phyloP scores from a whole-genome alignment of 108 stramenopile species.

The Nitzschia inconspicua region DNA sequence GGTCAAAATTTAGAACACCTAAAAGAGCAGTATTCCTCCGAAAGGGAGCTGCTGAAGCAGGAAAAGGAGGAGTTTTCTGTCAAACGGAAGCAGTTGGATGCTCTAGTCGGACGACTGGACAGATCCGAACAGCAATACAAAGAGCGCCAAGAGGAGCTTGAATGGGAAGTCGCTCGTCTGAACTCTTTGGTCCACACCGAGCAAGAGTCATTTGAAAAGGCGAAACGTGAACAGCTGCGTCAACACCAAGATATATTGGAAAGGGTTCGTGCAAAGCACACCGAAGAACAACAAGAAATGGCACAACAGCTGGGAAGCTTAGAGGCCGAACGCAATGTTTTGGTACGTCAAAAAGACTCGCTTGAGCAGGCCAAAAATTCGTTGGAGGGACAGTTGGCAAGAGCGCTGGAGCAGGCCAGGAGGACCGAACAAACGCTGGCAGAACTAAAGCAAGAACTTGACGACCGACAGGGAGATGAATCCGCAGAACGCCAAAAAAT shows the following conservation, averaged over 20 bases:
- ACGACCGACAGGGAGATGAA: slow-evolving; percentile 6
- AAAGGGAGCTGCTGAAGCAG: slow-evolving; percentile 18
- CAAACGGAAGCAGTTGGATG: slow-evolving; percentile 22
- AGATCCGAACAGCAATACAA: slow-evolving; percentile 26
- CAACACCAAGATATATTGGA: background rate
- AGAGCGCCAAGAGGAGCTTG: slow-evolving; percentile 18
- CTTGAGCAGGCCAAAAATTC: slow-evolving; percentile 12
- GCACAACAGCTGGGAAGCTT: background rate
- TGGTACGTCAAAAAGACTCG: slow-evolving; percentile 3
- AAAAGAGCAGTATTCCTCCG: slow-evolving; percentile 10
- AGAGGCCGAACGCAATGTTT: slow-evolving; percentile 7
- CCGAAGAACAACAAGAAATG: slow-evolving; percentile 5
- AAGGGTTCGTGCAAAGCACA: background rate
- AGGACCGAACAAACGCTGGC: background rate
- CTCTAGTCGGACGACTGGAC: slow-evolving; percentile 22
- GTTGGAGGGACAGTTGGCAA: slow-evolving; percentile 14
- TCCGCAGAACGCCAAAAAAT: slow-evolving; percentile 25
- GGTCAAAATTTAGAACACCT: slow-evolving; percentile 2
- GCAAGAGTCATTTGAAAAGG: background rate
- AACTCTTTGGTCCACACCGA: slow-evolving; percentile 5
- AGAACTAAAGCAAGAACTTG: slow-evolving; percentile 3
- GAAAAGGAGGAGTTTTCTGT: slow-evolving; percentile 8
- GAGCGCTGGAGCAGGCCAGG: slow-evolving; percentile 4
- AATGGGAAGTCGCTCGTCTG: slow-evolving; percentile 23
- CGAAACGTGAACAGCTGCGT: background rate